Base-by-base conservation (phyloP, 805 yeast genomes). In the Metschnikowia hibisci region DNA sequence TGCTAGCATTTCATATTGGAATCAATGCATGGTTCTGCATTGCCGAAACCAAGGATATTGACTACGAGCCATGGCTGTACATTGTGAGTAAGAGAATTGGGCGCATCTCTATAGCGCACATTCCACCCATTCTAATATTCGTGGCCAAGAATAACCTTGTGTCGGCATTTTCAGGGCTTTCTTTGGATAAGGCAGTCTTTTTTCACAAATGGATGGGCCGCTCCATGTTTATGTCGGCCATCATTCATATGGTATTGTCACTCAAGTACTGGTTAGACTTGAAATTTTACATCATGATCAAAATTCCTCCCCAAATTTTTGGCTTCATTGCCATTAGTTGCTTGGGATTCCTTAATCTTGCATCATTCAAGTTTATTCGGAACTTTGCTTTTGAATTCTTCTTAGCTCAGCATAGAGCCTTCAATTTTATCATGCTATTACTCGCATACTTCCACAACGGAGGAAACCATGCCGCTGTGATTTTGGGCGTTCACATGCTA, bases 231-330 rank as follows among this genome's bases (percentile, higher is more conserved):
- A 16, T 55, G 6, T 51, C 66, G 58, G 55, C 66, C 10, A 57
- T 64, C 2, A 47, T 63, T 6, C 80, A 74, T 51, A 47, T 67
- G 39, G 51, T 50, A n/a, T 41, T 70, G 15, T 47, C 64, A 3
- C 46, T 59, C 13, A 45, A 52, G 13, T 73, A 74, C 51, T 74
- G 78, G 78, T 45, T 71, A n/a, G 55, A 51, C 6, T 35, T 71
- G 39, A 60, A 64, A 23, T 66, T 70, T 43, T 43, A 54, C 6
- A 52, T 69, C 9, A 70, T 71, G 77, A 43, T 74, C 8, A 34
- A 52, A 16, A 73, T 73, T 33, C 79, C 80, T 4, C 78, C 78
- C 1, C 74, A 69, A 45, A 68, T 69, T n/a, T 74, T 74, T 55
- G 80, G 79, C 7, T 63, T 68, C 55, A 73, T 74, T 34, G 69